Evolutionary conservation across 208 protist genomes (phyloP).

Genomic region (Wallacemonas collosoma): DNA sequence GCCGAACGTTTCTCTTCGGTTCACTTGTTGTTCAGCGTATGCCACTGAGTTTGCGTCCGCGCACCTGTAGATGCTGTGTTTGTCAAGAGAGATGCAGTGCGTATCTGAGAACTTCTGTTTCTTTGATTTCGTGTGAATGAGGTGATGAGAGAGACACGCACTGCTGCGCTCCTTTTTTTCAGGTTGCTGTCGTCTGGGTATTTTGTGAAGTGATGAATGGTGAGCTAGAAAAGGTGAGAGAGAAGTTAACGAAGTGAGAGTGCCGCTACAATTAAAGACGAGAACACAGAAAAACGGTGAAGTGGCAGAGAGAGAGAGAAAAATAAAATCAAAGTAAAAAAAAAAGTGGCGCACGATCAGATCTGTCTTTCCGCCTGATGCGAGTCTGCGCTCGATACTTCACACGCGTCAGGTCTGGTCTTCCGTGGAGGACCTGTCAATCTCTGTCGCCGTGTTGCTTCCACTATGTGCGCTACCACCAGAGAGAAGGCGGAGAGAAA

Average conservation of each 20-base stretch:
- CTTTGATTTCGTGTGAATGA: neutral
- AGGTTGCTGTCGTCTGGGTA: too few relatives aligned
- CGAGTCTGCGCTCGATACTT: too few relatives aligned
- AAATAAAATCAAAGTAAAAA: constrained; percentile 6
- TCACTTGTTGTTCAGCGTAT: neutral
- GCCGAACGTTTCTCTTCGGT: constrained; percentile 13
- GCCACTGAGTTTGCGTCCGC: too few relatives aligned
- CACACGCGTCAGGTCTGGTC: too few relatives aligned
- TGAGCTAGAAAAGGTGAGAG: neutral
- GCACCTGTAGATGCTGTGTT: neutral
- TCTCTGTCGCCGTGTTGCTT: too few relatives aligned
- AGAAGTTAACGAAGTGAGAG: neutral
- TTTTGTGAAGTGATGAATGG: too few relatives aligned
- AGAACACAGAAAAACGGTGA: neutral
- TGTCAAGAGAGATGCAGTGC: neutral
- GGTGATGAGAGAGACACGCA: neutral
- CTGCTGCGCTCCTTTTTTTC: neutral
- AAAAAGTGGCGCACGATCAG: neutral
- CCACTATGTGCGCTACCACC: too few relatives aligned
- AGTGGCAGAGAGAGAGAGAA: constrained; percentile 3
- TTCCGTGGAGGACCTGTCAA: too few relatives aligned
- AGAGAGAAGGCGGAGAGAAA: too few relatives aligned
- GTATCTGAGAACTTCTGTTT: neutral
- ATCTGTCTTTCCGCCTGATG: too few relatives aligned
- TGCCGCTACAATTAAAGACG: neutral